phyloP scores from a whole-genome alignment of 352 stramenopile species.

The Globisporangium megalacanthum region DNA sequence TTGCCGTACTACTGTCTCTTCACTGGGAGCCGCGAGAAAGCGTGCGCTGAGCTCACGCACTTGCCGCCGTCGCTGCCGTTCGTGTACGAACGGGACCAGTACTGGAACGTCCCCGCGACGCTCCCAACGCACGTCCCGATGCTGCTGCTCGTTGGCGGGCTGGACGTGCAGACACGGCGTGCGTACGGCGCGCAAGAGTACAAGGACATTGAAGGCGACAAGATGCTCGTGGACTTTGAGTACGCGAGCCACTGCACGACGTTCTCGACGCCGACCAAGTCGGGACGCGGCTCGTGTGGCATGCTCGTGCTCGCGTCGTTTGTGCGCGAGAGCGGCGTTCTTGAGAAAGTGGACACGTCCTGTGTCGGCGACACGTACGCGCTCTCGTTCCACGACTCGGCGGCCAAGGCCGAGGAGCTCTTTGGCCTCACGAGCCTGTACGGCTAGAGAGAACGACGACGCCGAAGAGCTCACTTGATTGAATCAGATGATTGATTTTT shows the following conservation, averaged over 20 bases:
- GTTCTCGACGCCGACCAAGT: slow-evolving; percentile 57
- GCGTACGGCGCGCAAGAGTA: slow-evolving; percentile 54
- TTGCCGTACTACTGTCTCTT: slow-evolving; percentile 78
- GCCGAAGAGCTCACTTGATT: background rate
- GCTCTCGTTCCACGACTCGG: slow-evolving; percentile 34
- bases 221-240: slow-evolving; percentile 66
- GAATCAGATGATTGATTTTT: too few species aligned
- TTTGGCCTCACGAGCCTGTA: slow-evolving; percentile 42
- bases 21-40: slow-evolving; percentile 51
- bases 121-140: slow-evolving; percentile 35
- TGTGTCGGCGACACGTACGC: slow-evolving; percentile 55
- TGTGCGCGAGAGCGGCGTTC: slow-evolving; percentile 44
- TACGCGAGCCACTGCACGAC: slow-evolving; percentile 71
- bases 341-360: slow-evolving; percentile 58
- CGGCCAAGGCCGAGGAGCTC: slow-evolving; percentile 23
- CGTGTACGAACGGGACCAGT: slow-evolving; percentile 54
- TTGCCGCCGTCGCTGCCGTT: slow-evolving; percentile 32
- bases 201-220: slow-evolving; percentile 34
- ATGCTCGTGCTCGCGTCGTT: slow-evolving; percentile 66
- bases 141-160: slow-evolving; percentile 47
- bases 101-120: slow-evolving; percentile 58
- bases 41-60: slow-evolving; percentile 44
- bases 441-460: slow-evolving; percentile 9
- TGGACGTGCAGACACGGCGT: slow-evolving; percentile 48
- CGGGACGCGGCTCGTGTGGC: slow-evolving; percentile 45